Percentiles rank a stretch among this genome's conserved stretches.
phyloP scores from a whole-genome alignment of 305 asterid genomes.

The Fraxinus platypoda region DNA sequence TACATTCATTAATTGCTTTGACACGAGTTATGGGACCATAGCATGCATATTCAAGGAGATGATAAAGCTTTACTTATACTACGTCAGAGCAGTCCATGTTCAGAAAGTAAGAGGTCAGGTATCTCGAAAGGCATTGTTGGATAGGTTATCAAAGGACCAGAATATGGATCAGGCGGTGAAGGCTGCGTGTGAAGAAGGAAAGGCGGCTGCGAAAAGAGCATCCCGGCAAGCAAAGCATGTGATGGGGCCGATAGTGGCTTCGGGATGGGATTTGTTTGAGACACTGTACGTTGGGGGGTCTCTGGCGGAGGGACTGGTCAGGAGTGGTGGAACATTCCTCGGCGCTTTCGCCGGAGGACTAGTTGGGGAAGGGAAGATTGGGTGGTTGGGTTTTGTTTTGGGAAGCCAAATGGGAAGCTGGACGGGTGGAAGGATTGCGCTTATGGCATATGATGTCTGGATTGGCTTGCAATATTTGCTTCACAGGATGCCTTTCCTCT shows the following conservation, averaged over 20 bases:
- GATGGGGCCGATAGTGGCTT: slow-evolving; percentile 42
- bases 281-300: slow-evolving; percentile 52
- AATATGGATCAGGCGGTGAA: slow-evolving; percentile 28
- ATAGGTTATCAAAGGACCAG: slow-evolving; percentile 27
- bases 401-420: slow-evolving; percentile 74
- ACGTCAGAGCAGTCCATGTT: slow-evolving; percentile 45
- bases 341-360: slow-evolving; percentile 53
- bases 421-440: slow-evolving; percentile 61
- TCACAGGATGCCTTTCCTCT: slow-evolving; percentile 10
- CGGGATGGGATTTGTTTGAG: slow-evolving; percentile 58
- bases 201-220: slow-evolving; percentile 37
- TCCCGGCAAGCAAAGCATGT: slow-evolving; percentile 40
- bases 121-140: slow-evolving; percentile 33
- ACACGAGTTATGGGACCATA: slow-evolving; percentile 46
- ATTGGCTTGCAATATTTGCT: slow-evolving; percentile 37
- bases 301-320: slow-evolving; percentile 37
- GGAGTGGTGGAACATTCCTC: slow-evolving; percentile 38
- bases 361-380: slow-evolving; percentile 46
- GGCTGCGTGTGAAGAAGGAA: slow-evolving; percentile 38
- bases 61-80: slow-evolving; percentile 43
- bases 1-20: slow-evolving; percentile 47
- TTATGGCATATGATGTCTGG: slow-evolving; percentile 55
- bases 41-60: slow-evolving; percentile 48
- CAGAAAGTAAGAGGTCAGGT: slow-evolving; percentile 40
- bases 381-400: slow-evolving; percentile 53